These are phyloP conservation scores for Dictyostelium firmibasis DNA, from an alignment of 78 protist genomes.

Conservation along the genomic window DNA sequence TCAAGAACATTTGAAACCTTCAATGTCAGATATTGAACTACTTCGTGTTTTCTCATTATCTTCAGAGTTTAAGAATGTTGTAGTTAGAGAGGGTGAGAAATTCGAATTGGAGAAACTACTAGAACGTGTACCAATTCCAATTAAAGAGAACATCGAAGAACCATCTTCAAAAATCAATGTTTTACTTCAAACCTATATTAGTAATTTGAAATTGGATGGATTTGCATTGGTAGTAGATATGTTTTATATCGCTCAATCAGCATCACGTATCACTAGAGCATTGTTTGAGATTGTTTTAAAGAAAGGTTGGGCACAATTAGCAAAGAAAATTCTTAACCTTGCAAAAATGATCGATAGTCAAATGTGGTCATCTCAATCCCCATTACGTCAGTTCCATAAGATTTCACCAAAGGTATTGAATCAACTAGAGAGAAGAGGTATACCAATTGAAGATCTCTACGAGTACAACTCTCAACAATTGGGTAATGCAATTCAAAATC, in stretches of 20 bases:
- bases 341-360: slow-evolving; percentile 95
- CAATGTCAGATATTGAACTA: slow-evolving; percentile 95
- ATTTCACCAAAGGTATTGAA: slow-evolving; percentile 89
- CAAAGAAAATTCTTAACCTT: slow-evolving; percentile 85
- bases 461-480: slow-evolving; percentile 89
- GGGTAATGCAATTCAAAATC: slow-evolving; percentile 90
- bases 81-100: slow-evolving; percentile 97
- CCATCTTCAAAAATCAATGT: slow-evolving; percentile 93
- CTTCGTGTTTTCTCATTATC: slow-evolving; percentile 91
- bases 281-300: slow-evolving; percentile 94
- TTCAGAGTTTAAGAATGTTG: slow-evolving; percentile 94
- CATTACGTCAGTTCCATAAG: slow-evolving; percentile 96
- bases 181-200: slow-evolving; percentile 98
- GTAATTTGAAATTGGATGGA: slow-evolving; percentile 95
- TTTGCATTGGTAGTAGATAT: slow-evolving; percentile 97
- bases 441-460: slow-evolving; percentile 91
- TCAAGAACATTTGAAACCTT: slow-evolving; percentile 92
- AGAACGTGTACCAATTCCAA: slow-evolving; percentile 94
- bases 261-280: slow-evolving; percentile 96
- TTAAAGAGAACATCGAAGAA: slow-evolving; percentile 79
- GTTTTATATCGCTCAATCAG: slow-evolving; percentile 98
- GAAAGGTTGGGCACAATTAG: slow-evolving; percentile 97
- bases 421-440: slow-evolving; percentile 90
- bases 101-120: slow-evolving; percentile 93
- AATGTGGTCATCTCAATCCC: slow-evolving; percentile 97